Evolutionary conservation across 768 basidiomycete genomes (phyloP).

Genomic region (Tricholoma terreum): DNA sequence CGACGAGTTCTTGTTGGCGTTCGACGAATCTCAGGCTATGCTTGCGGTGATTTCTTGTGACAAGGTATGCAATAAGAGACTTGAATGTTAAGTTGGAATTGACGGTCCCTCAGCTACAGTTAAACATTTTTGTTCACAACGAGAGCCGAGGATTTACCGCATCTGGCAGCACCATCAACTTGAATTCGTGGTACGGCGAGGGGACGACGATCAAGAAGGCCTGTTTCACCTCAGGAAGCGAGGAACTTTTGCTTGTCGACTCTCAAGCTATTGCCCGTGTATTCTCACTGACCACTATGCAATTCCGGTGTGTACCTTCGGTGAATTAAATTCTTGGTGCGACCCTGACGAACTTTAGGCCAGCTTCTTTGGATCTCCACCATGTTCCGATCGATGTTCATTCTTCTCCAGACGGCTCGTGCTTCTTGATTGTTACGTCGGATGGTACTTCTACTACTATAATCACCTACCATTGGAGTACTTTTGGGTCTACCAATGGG

Average conservation of each 20-base stretch:
- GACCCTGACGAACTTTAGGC: constrained; percentile 27
- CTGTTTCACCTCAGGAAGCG: constrained; percentile 46
- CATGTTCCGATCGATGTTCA: constrained; percentile 31
- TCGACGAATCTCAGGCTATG: constrained; percentile 50
- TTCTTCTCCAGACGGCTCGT: constrained; percentile 55
- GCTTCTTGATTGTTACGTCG: constrained; percentile 32
- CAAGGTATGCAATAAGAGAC: constrained; percentile 26
- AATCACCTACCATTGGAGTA: constrained; percentile 50
- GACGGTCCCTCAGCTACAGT: constrained; percentile 21
- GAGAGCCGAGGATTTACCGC: constrained; percentile 42
- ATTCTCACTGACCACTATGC: constrained; percentile 50
- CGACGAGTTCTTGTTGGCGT: constrained; percentile 40
- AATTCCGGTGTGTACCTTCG: constrained; percentile 42
- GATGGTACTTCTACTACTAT: constrained; percentile 17
- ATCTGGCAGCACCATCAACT: constrained; percentile 37
- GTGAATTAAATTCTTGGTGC: not conserved
- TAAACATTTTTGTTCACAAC: constrained; percentile 48
- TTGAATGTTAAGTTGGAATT: not conserved
- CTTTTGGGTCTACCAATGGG: constrained; percentile 51
- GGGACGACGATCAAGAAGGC: constrained; percentile 29
- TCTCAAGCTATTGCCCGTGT: constrained; percentile 40
- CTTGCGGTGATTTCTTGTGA: constrained; percentile 41
- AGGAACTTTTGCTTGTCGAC: constrained; percentile 54
- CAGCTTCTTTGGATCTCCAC: constrained; percentile 41
- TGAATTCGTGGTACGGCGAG: constrained; percentile 41